Conservation (phyloP, 2,329 filamentous ascomycete species). For the Fusarium xylarioides region DNA sequence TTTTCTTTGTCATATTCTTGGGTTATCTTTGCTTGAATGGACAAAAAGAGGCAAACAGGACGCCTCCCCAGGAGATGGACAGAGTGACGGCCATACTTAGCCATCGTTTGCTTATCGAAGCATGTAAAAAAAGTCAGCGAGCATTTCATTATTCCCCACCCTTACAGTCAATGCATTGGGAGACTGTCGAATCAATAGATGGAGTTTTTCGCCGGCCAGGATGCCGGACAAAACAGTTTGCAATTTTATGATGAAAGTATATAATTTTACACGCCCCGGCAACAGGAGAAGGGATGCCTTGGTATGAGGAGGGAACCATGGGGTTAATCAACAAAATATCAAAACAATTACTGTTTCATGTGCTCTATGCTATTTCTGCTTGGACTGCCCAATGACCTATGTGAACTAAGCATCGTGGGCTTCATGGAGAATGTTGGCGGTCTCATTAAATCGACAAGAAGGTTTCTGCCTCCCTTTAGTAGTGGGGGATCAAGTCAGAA, state of each 20-base stretch:
- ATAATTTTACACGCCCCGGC: constrained; percentile 31
- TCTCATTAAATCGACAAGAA: not conserved
- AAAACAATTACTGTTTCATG: constrained; percentile 19
- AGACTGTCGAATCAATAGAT: constrained; percentile 28
- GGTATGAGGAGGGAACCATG: constrained; percentile 1
- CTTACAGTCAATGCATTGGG: constrained; percentile 19
- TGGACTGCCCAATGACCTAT: not conserved
- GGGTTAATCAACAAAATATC: constrained; percentile 29
- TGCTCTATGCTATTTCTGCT: not conserved
- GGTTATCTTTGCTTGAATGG: constrained; percentile 22
- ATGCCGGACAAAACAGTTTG: constrained; percentile 36
- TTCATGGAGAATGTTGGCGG: constrained; percentile 9
- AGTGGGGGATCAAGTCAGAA: constrained; percentile 15
- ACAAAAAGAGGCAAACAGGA: constrained; percentile 35
- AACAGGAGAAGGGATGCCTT: constrained; percentile 17
- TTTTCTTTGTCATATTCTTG: constrained; percentile 32
- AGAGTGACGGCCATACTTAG: constrained; percentile 3
- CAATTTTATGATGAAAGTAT: constrained; percentile 38
- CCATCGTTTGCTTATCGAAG: constrained; percentile 32
- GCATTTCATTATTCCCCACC: constrained; percentile 29
- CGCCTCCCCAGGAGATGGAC: constrained; percentile 14
- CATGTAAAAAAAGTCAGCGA: constrained; percentile 39
- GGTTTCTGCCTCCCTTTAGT: constrained; percentile 29
- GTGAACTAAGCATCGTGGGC: not conserved
- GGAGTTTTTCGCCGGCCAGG: constrained; percentile 31